Conservation (phyloP, 2,329 filamentous ascomycete species). For the Decorospora gaudefroyi region DNA sequence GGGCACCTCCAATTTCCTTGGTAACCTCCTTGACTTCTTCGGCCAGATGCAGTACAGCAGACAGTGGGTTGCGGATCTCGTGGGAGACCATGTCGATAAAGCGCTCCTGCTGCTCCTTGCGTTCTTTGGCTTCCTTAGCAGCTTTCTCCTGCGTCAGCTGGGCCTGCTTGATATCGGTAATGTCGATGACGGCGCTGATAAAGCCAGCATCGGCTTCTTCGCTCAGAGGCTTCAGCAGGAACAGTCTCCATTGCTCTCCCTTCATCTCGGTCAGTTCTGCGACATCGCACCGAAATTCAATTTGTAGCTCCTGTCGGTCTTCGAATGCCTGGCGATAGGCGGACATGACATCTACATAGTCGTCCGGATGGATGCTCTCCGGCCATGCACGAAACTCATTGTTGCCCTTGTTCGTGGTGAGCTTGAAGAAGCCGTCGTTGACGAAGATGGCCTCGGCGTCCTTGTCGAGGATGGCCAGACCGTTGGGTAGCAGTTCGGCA, state of each 20-base stretch:
- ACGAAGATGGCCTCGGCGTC: slow-evolving; percentile 54
- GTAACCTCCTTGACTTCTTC: slow-evolving; percentile 50
- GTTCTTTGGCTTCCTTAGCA: slow-evolving; percentile 50
- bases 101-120: slow-evolving; percentile 53
- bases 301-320: slow-evolving; percentile 45
- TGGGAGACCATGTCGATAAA: slow-evolving; percentile 55
- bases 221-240: slow-evolving; percentile 51
- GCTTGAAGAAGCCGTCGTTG: slow-evolving; percentile 53
- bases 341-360: slow-evolving; percentile 53
- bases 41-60: slow-evolving; percentile 50
- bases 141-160: slow-evolving; percentile 50
- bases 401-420: slow-evolving; percentile 51
- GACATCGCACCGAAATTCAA: slow-evolving; percentile 51
- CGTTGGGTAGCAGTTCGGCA: slow-evolving; percentile 53
- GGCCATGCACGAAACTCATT: slow-evolving; percentile 53
- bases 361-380: slow-evolving; percentile 52
- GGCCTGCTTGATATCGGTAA: slow-evolving; percentile 53
- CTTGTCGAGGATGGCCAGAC: slow-evolving; percentile 53
- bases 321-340: slow-evolving; percentile 52
- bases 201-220: slow-evolving; percentile 52
- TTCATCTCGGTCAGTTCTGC: slow-evolving; percentile 30
- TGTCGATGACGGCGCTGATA: slow-evolving; percentile 54
- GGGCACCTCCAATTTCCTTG: slow-evolving; percentile 25
- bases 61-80: slow-evolving; percentile 48
- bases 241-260: slow-evolving; percentile 48